Evolutionary conservation across 164 flowering plant genomes (phyloP), one percentile per base, ranked within the genome.

Genomic region (Litsea cubeba): DNA sequence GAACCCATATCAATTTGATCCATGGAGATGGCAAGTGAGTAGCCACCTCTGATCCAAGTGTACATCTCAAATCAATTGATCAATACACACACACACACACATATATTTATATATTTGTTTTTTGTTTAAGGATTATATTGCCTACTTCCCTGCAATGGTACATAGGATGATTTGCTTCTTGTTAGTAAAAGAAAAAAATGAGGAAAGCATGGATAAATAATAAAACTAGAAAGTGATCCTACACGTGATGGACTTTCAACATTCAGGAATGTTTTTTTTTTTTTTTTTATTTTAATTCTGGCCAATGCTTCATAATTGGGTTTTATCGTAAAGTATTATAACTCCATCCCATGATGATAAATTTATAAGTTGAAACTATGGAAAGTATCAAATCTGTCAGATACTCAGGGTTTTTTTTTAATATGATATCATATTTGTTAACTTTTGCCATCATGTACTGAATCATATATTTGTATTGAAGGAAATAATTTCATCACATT

Each of bases 1-100:
- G 51, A 85, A 90, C 76, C 97, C 99, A 12, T 84, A 86, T 73
- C 72, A 84, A 28, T 96, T 96, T 83, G 82, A 96, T 84, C 99
- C 99, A 23, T 91, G 97, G 97, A 89, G 99, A 87, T 96, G 99
- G 98, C 90, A 92, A 87, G 98, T 92, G 50, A 73, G 72, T 76
- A 28, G 46, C 20, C 14, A 25, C 20, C 7, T 40, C 46, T 40
- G 10, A 40, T 40, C 46, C 46, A 40, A 7, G 46, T 40, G 0
- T 40, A 40, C 10, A 40, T 40, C 46, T 40, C 46, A 40, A 40
- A 40, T 40, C 11, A 40, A 7, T 40, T 40, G 46, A 40, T 8
- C 46, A 35, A 35, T 30, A 25, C 1, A 25, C 26, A 25, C 1
- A 25, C 26, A 25, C 1, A 25, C 1, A 30, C 4, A 30, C 4